Evolutionary conservation across 306 rosid genomes (phyloP).

Genomic region (Morella rubra): DNA sequence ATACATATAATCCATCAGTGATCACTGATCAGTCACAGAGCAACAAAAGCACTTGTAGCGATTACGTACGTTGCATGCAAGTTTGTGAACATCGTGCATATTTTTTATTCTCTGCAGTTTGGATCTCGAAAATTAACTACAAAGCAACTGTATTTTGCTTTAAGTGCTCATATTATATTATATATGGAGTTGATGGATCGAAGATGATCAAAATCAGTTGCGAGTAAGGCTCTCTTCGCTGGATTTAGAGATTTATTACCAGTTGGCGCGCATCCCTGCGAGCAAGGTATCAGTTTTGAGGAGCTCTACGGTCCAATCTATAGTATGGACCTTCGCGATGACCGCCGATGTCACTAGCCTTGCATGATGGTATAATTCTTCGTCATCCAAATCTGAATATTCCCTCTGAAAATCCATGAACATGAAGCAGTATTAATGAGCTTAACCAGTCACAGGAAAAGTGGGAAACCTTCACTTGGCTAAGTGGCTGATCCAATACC

Average conservation of each 20-base stretch:
- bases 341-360: constrained; percentile 70
- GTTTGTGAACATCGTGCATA: background rate
- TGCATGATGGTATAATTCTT: constrained; percentile 52
- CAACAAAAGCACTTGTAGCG: no score
- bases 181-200: no score
- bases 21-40: no score
- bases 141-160: no score
- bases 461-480: background rate
- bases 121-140: no score
- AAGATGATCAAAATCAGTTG: background rate
- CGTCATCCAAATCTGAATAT: constrained; percentile 38
- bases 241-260: constrained; percentile 31
- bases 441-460: background rate
- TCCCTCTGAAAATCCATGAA: constrained; percentile 22
- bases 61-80: no score
- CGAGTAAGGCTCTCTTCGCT: background rate
- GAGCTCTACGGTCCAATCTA: constrained; percentile 73
- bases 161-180: no score
- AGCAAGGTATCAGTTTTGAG: constrained; percentile 59
- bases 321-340: constrained; percentile 60
- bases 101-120: no score
- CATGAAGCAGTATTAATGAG: background rate
- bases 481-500: constrained; percentile 23
- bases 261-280: constrained; percentile 57
- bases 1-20: background rate